Evolutionary conservation across 768 basidiomycete genomes (phyloP).

Genomic region (Strobilomyces confusus): DNA sequence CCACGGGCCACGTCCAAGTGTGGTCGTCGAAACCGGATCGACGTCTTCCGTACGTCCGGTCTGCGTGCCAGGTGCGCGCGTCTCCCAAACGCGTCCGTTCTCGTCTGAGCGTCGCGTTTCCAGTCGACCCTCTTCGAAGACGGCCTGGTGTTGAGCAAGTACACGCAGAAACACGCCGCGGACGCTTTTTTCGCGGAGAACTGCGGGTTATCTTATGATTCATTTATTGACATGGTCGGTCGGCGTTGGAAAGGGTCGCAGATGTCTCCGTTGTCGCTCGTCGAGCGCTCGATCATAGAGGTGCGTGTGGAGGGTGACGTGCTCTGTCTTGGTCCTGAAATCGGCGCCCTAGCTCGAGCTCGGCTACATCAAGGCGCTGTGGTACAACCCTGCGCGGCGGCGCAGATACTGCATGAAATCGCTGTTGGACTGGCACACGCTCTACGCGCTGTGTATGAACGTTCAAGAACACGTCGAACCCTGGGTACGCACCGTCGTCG

Average conservation of each 20-base stretch:
- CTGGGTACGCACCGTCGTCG: constrained; percentile 4
- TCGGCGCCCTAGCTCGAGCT: constrained; percentile 45
- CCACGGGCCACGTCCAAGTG: constrained; percentile 46
- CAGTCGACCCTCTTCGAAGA: constrained; percentile 57
- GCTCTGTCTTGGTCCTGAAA: background rate
- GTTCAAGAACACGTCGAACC: constrained; percentile 20
- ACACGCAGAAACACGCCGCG: constrained; percentile 50
- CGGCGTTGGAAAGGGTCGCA: constrained; percentile 37
- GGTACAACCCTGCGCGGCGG: constrained; percentile 66
- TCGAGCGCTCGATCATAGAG: constrained; percentile 38
- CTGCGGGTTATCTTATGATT: constrained; percentile 50
- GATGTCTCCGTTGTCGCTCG: constrained; percentile 37
- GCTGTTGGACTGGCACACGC: constrained; percentile 59
- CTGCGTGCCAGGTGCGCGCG: constrained; percentile 53
- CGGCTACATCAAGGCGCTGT: constrained; percentile 55
- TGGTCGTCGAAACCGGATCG: constrained; percentile 42
- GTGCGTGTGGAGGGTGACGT: constrained; percentile 17
- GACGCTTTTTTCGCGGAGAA: constrained; percentile 65
- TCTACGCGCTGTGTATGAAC: constrained; percentile 46
- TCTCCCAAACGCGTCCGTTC: background rate
- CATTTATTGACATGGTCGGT: constrained; percentile 37
- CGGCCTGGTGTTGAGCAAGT: constrained; percentile 50
- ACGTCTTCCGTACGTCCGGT: constrained; percentile 57
- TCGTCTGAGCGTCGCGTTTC: constrained; percentile 5
- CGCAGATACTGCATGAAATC: constrained; percentile 63